phyloP scores from a whole-genome alignment of 176 grass and related monocot species.

The Phyllostachys edulis region DNA sequence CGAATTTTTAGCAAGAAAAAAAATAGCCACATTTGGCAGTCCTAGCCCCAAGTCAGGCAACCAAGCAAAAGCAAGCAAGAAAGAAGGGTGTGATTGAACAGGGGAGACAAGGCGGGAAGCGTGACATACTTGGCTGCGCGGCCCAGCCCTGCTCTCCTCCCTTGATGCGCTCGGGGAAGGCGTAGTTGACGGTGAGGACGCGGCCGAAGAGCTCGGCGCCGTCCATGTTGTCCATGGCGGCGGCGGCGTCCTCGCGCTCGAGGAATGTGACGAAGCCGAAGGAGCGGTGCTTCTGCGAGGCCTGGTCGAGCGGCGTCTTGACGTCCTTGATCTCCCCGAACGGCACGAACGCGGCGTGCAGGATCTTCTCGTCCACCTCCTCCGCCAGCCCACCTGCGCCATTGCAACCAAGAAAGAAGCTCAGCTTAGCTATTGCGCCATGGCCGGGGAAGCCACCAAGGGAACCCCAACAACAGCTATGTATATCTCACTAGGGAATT shows the following conservation, averaged over 20 bases:
- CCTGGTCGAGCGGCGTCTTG: slow-evolving; percentile 94
- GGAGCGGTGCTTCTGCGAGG: slow-evolving; percentile 97
- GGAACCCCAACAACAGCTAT: background rate
- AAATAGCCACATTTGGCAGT: background rate
- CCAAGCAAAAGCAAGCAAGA: slow-evolving; percentile 12
- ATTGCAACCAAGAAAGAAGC: background rate
- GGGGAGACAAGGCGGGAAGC: background rate
- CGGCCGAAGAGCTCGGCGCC: slow-evolving; percentile 88
- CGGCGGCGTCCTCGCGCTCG: slow-evolving; percentile 92
- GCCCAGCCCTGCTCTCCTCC: slow-evolving; percentile 98
- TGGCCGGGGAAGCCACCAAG: background rate
- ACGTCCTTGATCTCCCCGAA: slow-evolving; percentile 99
- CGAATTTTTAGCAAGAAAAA: too few relatives aligned
- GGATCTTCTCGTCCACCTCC: slow-evolving; percentile 93
- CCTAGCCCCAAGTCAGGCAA: background rate
- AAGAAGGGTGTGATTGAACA: background rate
- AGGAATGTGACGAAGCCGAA: slow-evolving; percentile 99
- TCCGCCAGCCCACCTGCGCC: slow-evolving; percentile 78
- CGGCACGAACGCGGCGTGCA: slow-evolving; percentile 94
- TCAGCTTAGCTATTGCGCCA: background rate
- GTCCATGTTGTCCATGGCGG: slow-evolving; percentile 99
- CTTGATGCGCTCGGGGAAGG: slow-evolving; percentile 97
- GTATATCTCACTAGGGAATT: slow-evolving; percentile 19
- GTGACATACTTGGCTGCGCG: slow-evolving; percentile 73
- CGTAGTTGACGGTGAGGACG: slow-evolving; percentile 94